Evolutionary conservation across 371 early-diverging fungal species (phyloP), one percentile per base, ranked within the genome.

Genomic region (Mucor mucedo): DNA sequence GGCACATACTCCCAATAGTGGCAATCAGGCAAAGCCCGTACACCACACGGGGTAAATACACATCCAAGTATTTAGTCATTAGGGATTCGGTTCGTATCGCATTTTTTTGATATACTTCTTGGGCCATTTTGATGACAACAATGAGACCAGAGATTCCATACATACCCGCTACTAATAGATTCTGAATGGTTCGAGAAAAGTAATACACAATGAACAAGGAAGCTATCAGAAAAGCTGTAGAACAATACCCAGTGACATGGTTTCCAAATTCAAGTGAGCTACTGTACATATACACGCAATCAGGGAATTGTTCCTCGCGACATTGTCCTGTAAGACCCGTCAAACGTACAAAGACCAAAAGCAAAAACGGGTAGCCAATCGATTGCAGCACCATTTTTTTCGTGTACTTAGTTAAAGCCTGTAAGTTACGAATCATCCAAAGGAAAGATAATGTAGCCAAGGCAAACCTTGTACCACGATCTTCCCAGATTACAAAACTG

Each of bases 401-500:
- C 9, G 58, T 47, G 10, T n/a, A 7, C 2, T 33, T 29, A 41
- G 42, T 9, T 29, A 16, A n/a, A 4, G 44, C 4, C 38, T 40
- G 21, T 28, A 55, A 50, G 10, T 58, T 66, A 14, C 47, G 40
- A 6, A 62, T 4, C 6, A 56, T 29, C 78, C 78, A 76, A 28
- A 58, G 49, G 5, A 77, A 28, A 33, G 63, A 68, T 27, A 84
- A 56, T 2, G 77, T 67, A 0, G 69, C 68, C 5, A 76, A 67
- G 16, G 84, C 70, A 45, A 87, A 62, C 0, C 87, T 72, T 16
- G 88, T 86, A 28, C 88, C 83, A 42, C 84, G 76, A 68, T 96
- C 95, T 77, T 97, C 96, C 82, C 84, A 89, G 40, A 95, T 83
- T 0, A 93, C 94, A 71, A 86, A 95, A 65, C 93, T 94, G 76